Base-by-base conservation (phyloP, 2,329 filamentous ascomycete species). In the Cyphellophora europaea region DNA sequence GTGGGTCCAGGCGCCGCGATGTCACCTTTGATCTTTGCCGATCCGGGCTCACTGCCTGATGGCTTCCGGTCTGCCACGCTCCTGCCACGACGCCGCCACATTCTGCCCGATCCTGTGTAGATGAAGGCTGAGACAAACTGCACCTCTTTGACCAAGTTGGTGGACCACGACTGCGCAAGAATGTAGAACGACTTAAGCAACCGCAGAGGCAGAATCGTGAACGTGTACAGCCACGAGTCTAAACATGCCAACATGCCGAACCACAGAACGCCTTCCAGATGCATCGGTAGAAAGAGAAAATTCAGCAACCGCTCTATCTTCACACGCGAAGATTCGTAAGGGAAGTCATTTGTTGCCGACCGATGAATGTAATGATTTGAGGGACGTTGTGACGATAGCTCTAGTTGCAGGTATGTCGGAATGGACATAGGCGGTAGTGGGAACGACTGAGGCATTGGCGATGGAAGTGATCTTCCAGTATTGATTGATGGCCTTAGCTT, bases 211-310 rank as follows among this genome's bases (percentile, higher is more conserved):
- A 98, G 66, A 29, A 98, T 94, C 0, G 91, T 98, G 50, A 98
- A 93, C 1, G 86, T 93, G 61, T 95, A 91, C 1, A 98, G 72
- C 87, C 89, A 98, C 2, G 89, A 83, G 56, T 98, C 91, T 5
- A 98, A 67, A 59, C 91, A 98, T 5, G 89, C 88, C 19, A 96
- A 61, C 0, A 84, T 79, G 5, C 91, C 91, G 59, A 98, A 96
- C 40, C 79, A 77, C 5, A 98, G 71, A 0, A 88, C 81, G 30
- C 81, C 74, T 60, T 98, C 91, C 4, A 98, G 69, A 41, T 82
- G 83, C 0, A 77, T 72, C 0, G 89, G 87, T 3, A 98, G 64
- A 16, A 87, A 66, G 5, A 98, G 61, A 41, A 95, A 93, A 54
- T 96, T 96, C 45, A 85, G 72, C 10, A 98, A 67, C 25, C 93